Base-by-base conservation (phyloP, 2,329 filamentous ascomycete genomes). In the Colletotrichum siamense region DNA sequence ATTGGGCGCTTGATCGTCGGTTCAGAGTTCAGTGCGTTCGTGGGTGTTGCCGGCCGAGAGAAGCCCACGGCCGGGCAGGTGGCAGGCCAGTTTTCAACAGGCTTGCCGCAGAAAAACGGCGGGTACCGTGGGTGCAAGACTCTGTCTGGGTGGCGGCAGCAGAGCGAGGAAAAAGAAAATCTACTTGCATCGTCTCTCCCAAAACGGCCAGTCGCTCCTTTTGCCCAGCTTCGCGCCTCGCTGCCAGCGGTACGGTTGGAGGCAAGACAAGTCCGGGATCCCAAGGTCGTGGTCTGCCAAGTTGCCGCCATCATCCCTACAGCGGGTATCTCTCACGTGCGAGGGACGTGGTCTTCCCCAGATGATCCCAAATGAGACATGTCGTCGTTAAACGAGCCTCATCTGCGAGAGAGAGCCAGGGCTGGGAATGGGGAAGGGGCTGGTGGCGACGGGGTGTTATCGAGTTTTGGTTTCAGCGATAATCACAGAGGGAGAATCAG, bases 291-390 rank as follows among this genome's bases (percentile, higher is more conserved):
- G 16, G 69, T 69, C 44, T 57, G 57, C 28, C 68, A 70, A 49
- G 63, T 39, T 66, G 73, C 64, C 44, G 61, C 57, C 73, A 73
- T 69, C 63, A 76, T 73, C 57, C 73, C 70, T 73, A 73, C 73
- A 55, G 61, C 59, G 72, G 69, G 18, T 63, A 68, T 69, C 16
- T 49, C 63, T 75, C 69, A 61, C 69, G 63, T 75, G 73, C 44
- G 55, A 44, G 34, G 63, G 70, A 76, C 73, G 28, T 76, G 73
- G 73, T 73, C 57, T 76, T 76, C 73, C 73, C 69, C 73, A 59
- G 70, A 76, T 65, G 73, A 68, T 32, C 34, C 52, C 59, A 57
- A 69, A 68, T 73, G 70, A 76, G 73, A 76, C 73, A 69, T 36
- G 57, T 63, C 64, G 49, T 69, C 32, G 70, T 64, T 64, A 59